These are phyloP conservation scores for Ceratobasidium sp. DNA, from an alignment of 1,284 basidiomycete species.

Conservation along the genomic window DNA sequence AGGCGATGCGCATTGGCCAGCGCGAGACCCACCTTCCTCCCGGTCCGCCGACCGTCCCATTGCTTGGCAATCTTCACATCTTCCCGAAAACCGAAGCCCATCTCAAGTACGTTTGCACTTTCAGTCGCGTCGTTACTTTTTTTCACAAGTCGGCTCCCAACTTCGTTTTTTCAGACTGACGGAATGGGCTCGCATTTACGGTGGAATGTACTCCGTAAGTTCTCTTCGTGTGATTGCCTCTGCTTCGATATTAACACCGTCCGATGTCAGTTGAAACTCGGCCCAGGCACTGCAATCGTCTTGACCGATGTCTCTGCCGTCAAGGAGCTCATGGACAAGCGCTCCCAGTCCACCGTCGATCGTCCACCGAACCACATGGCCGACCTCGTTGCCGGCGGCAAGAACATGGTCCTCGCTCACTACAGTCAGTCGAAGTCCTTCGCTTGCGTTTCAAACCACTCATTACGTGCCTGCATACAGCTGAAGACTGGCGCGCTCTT, in stretches of 20 bases:
- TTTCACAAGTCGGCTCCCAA: neutral
- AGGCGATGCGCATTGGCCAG: slow-evolving; percentile 34
- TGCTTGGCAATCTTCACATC: slow-evolving; percentile 56
- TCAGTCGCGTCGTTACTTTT: neutral
- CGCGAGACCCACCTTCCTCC: slow-evolving; percentile 55
- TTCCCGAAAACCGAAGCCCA: slow-evolving; percentile 55
- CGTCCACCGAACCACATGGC: slow-evolving; percentile 53
- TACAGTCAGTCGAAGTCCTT: slow-evolving; percentile 52
- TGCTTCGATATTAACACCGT: slow-evolving; percentile 16
- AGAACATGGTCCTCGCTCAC: slow-evolving; percentile 52
- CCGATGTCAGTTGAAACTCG: slow-evolving; percentile 52
- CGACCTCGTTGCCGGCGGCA: slow-evolving; percentile 47
- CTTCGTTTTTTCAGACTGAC: slow-evolving; percentile 49
- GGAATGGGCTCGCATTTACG: slow-evolving; percentile 54
- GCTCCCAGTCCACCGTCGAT: slow-evolving; percentile 52
- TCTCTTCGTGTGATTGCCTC: neutral
- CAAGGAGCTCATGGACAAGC: slow-evolving; percentile 55
- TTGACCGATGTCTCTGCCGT: slow-evolving; percentile 54
- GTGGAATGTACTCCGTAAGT: slow-evolving; percentile 52
- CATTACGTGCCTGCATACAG: slow-evolving; percentile 39
- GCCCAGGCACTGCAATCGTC: slow-evolving; percentile 53
- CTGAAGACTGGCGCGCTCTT: slow-evolving; percentile 55
- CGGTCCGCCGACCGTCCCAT: slow-evolving; percentile 56
- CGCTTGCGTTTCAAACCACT: neutral
- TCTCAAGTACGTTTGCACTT: slow-evolving; percentile 49